Evolutionary conservation across 306 rosid genomes (phyloP).

Genomic region (Fragaria nilgerrensis): DNA sequence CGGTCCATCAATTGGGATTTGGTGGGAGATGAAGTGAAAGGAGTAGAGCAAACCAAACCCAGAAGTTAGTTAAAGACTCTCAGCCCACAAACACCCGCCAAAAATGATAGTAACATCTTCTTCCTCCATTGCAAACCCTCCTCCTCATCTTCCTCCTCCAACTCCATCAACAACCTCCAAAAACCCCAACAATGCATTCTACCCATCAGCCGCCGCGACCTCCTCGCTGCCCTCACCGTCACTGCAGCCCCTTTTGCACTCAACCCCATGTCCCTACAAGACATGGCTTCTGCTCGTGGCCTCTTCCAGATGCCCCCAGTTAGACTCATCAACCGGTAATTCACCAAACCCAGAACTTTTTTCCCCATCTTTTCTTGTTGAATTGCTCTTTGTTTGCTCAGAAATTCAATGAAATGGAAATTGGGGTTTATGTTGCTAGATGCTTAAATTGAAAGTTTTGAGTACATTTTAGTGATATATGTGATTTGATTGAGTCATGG

Average conservation of each 20-base stretch:
- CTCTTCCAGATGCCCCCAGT: constrained; percentile 51
- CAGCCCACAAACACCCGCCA: constrained; percentile 18
- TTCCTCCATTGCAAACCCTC: constrained; percentile 11
- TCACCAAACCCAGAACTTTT: neutral
- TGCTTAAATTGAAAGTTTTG: neutral
- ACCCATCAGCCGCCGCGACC: constrained; percentile 34
- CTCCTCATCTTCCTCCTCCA: constrained; percentile 14
- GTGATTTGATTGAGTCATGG: neutral
- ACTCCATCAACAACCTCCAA: constrained; percentile 15
- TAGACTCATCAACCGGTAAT: constrained; percentile 43
- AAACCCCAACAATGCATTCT: neutral
- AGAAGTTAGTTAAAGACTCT: neutral
- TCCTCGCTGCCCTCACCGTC: constrained; percentile 28
- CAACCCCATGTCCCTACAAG: constrained; percentile 4
- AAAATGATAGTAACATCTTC: constrained; percentile 27
- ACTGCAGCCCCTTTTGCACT: constrained; percentile 17
- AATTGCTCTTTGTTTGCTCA: neutral
- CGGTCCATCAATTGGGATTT: neutral
- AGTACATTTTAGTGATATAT: neutral
- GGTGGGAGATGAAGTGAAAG: neutral
- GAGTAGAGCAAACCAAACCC: neutral
- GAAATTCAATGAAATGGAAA: neutral
- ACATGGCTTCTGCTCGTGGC: constrained; percentile 38
- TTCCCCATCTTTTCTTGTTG: neutral
- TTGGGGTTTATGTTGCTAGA: neutral